phyloP scores from a whole-genome alignment of 176 grass and related monocot species.

The Puccinellia tenuiflora region DNA sequence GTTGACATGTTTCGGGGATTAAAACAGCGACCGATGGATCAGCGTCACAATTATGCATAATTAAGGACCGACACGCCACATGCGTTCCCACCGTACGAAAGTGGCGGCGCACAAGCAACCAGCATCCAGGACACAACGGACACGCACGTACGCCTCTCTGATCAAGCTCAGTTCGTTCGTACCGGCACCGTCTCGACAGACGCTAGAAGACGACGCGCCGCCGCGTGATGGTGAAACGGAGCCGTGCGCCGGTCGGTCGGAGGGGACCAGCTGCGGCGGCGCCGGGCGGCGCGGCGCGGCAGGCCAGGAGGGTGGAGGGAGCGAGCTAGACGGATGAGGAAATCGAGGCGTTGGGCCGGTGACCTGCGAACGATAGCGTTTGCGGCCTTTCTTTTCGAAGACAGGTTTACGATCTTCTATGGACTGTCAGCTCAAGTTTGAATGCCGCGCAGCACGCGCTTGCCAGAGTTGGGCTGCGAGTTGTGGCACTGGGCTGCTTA shows the following conservation, averaged over 20 bases:
- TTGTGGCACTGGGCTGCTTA: too few species aligned
- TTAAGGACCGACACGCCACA: background rate
- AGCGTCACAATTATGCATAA: background rate
- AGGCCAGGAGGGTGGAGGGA: too few species aligned
- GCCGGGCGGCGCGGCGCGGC: too few species aligned
- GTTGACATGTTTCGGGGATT: background rate
- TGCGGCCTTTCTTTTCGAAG: too few species aligned
- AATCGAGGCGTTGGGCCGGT: too few species aligned
- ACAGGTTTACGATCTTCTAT: too few species aligned
- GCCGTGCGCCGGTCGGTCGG: background rate
- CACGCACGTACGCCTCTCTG: background rate
- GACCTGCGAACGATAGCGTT: too few species aligned
- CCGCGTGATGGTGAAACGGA: background rate
- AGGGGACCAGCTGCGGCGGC: background rate
- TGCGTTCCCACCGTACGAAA: background rate
- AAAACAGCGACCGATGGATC: background rate
- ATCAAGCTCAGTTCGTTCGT: background rate
- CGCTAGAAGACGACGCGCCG: background rate
- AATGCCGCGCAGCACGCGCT: too few species aligned
- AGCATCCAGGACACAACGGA: background rate
- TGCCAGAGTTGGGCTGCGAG: too few species aligned
- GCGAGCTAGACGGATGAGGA: too few species aligned
- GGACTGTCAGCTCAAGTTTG: too few species aligned
- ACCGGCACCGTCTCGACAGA: background rate
- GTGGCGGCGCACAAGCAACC: background rate